Base-by-base conservation (phyloP, 805 yeast species). In the Saturnispora zaruensis region DNA sequence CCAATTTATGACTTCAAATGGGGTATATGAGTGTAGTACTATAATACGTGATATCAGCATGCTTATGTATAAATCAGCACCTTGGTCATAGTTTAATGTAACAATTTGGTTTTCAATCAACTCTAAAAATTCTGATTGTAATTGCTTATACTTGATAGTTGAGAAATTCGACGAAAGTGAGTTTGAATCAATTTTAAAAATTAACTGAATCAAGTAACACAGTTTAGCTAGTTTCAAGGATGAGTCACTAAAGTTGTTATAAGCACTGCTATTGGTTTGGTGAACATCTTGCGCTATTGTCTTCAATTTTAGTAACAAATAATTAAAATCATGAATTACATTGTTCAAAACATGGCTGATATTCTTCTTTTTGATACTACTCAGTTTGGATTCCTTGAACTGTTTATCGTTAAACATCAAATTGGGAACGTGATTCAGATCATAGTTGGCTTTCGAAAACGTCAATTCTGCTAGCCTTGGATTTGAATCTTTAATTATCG, bases 361-460 rank as follows among this genome's bases (percentile, higher is more conserved):
- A 5, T 48, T 41, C 13, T 49, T 42, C 13, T 48, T 50, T 2
- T 47, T 41, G 2, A 26, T 5, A 3, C 56, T 38, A 4, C 52
- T 25, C 18, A 34, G 24, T 28, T 25, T 41, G 23, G 30, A 33
- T 18, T 38, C 16, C 5, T 42, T 36, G 28, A 57, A 57, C 41
- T 62, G 64, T n/a, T 16, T 41, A 23, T 13, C n/a, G 23, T 18
- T 11, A 26, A 51, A 54, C 2, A 49, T 49, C 20, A 62, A 46
- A 46, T 65, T 64, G 5, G 45, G 26, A 28, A 61, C 50, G 5
- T 52, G 47, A 23, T 57, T 59, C 18, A 52, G 52, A 25, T 57
- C 52, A 48, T 66, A 66, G 20, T 55, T 53, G 3, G 70, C 58
- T 46, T 60, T 65, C 24, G 55, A 49, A 48, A 63, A 67, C 0